phyloP scores from a whole-genome alignment of 2,329 filamentous ascomycete species.

The Penicillium occitanis region DNA sequence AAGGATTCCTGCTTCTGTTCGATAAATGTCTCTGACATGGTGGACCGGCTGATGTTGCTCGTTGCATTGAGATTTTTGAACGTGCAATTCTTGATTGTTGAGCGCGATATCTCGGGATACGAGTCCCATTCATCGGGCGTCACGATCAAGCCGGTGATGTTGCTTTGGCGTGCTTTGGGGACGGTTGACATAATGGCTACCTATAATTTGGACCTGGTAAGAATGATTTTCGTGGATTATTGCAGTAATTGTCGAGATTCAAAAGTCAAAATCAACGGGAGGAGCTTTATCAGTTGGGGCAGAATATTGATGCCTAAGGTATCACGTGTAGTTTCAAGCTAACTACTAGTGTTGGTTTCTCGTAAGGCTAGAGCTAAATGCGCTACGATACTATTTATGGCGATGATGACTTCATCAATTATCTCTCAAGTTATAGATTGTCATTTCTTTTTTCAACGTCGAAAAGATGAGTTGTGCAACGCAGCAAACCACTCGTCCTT shows the following conservation, averaged over 20 bases:
- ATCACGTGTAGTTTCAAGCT: not conserved
- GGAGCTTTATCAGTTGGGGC: not conserved
- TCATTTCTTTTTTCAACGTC: not conserved
- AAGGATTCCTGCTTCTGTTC: not conserved
- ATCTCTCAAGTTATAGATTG: not conserved
- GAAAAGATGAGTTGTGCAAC: not conserved
- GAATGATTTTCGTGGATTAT: not conserved
- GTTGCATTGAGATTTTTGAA: conserved; percentile 23
- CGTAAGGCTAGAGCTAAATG: not conserved
- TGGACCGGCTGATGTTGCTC: conserved; percentile 20
- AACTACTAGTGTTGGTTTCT: not conserved
- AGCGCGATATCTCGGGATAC: conserved; percentile 23
- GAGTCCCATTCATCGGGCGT: conserved; percentile 23
- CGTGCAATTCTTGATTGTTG: conserved; percentile 21
- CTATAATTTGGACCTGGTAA: not conserved
- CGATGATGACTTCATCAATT: no score
- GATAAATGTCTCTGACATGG: not conserved
- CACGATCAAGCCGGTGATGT: conserved; percentile 22
- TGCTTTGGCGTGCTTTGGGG: conserved; percentile 24
- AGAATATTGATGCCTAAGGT: conserved; percentile 12
- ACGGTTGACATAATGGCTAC: conserved; percentile 22
- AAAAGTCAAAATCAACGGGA: no score
- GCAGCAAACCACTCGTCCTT: not conserved
- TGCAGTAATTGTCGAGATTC: not conserved
- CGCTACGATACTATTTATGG: not conserved